Evolutionary conservation across 2,329 filamentous ascomycete species (phyloP).

Genomic region (Mariannaea sp.): DNA sequence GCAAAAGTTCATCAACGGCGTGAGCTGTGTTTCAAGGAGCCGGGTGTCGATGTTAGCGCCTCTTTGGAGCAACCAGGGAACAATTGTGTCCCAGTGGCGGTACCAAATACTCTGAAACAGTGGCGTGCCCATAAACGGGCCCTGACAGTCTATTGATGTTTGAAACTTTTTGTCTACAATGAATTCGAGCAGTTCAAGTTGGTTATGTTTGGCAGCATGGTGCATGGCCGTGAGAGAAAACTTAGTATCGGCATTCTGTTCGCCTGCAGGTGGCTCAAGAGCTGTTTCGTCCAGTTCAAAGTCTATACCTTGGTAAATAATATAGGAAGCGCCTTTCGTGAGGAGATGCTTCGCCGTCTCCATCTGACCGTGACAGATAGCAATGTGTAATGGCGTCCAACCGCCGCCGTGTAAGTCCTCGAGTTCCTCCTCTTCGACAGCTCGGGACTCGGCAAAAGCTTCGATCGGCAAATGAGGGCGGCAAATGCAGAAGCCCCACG

Average conservation of each 20-base stretch:
- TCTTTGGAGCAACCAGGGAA: slow-evolving; percentile 36
- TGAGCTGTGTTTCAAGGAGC: slow-evolving; percentile 35
- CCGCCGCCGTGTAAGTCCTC: slow-evolving; percentile 37
- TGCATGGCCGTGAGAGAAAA: slow-evolving; percentile 36
- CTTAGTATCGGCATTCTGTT: slow-evolving; percentile 24
- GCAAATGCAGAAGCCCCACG: slow-evolving; percentile 36
- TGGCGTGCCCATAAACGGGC: slow-evolving; percentile 36
- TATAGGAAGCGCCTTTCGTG: slow-evolving; percentile 30
- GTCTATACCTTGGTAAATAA: slow-evolving; percentile 35
- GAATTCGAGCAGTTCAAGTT: slow-evolving; percentile 28
- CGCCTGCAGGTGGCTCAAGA: slow-evolving; percentile 16
- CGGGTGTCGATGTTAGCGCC: slow-evolving; percentile 34
- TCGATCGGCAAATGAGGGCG: slow-evolving; percentile 36
- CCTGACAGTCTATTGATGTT: slow-evolving; percentile 29
- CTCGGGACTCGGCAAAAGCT: slow-evolving; percentile 32
- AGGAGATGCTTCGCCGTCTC: slow-evolving; percentile 35
- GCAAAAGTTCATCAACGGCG: slow-evolving; percentile 37
- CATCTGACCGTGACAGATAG: slow-evolving; percentile 33
- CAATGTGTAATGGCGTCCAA: slow-evolving; percentile 37
- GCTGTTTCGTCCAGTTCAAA: slow-evolving; percentile 31
- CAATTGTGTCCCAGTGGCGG: slow-evolving; percentile 33
- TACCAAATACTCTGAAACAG: slow-evolving; percentile 37
- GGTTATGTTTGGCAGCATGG: slow-evolving; percentile 31
- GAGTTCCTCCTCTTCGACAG: slow-evolving; percentile 35
- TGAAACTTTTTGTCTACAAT: slow-evolving; percentile 29